A percentile compares a stretch with the other conserved stretches of the same genome.
These are phyloP conservation scores for Cladophialophora immunda DNA, from an alignment of 2,329 filamentous ascomycete genomes.

Conservation along the genomic window DNA sequence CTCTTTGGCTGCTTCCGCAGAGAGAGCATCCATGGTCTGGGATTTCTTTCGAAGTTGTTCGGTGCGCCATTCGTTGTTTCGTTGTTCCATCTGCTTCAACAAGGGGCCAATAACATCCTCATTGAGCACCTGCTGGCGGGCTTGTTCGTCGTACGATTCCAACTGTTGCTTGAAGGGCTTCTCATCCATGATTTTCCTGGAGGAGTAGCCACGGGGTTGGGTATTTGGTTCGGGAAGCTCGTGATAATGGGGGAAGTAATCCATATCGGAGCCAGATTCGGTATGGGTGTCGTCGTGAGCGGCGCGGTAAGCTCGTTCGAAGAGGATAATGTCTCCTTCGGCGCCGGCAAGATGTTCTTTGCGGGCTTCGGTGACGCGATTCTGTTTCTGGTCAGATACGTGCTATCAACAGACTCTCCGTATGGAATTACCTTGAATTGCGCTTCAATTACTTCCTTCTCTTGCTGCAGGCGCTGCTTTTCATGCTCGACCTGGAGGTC, in stretches of 20 bases:
- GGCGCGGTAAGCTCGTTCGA: constrained; percentile 49
- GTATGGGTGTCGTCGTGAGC: constrained; percentile 54
- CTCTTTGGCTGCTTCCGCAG: constrained; percentile 33
- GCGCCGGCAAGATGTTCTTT: constrained; percentile 51
- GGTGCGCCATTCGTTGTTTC: constrained; percentile 32
- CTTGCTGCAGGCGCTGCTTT: constrained; percentile 44
- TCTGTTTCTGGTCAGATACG: constrained; percentile 37
- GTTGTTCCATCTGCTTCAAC: constrained; percentile 32
- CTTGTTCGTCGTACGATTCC: constrained; percentile 37
- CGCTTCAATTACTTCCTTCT: constrained; percentile 47
- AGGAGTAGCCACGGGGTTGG: constrained; percentile 39
- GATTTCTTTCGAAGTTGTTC: constrained; percentile 28
- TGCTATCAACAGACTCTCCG: constrained; percentile 25
- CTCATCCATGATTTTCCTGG: constrained; percentile 39
- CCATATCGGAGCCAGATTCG: constrained; percentile 46
- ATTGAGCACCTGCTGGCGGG: constrained; percentile 38
- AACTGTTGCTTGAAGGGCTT: constrained; percentile 38
- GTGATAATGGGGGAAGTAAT: constrained; percentile 41
- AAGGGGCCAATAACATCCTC: constrained; percentile 40
- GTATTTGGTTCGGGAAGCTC: constrained; percentile 38
- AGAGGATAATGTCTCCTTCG: constrained; percentile 51
- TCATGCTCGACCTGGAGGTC: constrained; percentile 46
- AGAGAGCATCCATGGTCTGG: constrained; percentile 34
- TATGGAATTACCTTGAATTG: constrained; percentile 40
- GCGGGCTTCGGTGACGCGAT: constrained; percentile 40